Conservation (phyloP, 140 eudicot species). For the Stevia rebaudiana region DNA sequence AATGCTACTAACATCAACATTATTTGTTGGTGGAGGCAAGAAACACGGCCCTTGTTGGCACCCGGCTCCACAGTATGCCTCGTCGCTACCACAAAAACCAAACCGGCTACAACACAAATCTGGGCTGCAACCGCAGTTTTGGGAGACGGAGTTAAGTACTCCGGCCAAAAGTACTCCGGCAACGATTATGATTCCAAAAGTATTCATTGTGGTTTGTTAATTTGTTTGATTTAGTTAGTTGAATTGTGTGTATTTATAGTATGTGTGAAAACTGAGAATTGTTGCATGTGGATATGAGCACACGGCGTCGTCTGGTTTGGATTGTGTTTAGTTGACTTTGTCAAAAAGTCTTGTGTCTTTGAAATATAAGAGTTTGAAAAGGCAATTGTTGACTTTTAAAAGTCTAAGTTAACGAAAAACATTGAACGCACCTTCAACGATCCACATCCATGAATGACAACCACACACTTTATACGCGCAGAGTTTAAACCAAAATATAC, state of each 20-base stretch:
- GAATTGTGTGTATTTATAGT: background rate
- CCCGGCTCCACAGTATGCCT: slow-evolving; percentile 47
- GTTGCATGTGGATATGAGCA: background rate
- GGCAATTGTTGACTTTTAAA: background rate
- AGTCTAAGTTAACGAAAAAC: background rate
- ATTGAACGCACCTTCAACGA: background rate
- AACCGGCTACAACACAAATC: slow-evolving; percentile 45
- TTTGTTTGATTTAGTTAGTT: background rate
- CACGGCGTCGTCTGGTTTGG: background rate
- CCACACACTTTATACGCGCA: background rate
- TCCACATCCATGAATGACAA: background rate
- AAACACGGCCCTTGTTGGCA: slow-evolving; percentile 47
- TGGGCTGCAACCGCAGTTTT: slow-evolving; percentile 46
- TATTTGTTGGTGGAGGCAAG: slow-evolving; percentile 15
- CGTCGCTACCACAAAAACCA: slow-evolving; percentile 47
- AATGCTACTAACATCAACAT: slow-evolving; percentile 26
- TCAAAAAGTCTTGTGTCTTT: background rate
- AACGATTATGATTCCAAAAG: background rate
- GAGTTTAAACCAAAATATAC: too few relatives aligned
- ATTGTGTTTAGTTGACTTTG: slow-evolving; percentile 6
- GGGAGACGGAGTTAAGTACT: slow-evolving; percentile 24
- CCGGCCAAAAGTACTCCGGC: slow-evolving; percentile 10
- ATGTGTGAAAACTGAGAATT: background rate
- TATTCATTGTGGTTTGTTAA: slow-evolving; percentile 20
- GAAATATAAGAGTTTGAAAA: background rate